Evolutionary conservation across 495 filamentous ascomycete species (phyloP), one percentile per base, ranked within the genome.

Genomic region (Aspergillus ostianus): DNA sequence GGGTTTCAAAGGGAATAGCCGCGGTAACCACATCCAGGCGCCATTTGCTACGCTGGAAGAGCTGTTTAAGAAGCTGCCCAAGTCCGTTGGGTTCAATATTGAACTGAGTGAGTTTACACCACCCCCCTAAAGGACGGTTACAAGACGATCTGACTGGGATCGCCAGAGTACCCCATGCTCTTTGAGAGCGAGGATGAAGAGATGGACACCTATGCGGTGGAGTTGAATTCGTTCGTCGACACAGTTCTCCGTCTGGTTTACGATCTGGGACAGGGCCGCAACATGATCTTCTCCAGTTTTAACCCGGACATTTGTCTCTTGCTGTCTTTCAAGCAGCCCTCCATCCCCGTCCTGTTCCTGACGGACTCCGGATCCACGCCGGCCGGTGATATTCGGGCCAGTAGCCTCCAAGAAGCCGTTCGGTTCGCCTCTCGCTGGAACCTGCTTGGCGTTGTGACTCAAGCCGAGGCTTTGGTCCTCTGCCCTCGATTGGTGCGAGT

Each of bases 121-220:
- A 41, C 44, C 55, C 48, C 26, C 26, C 30, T 13, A 61, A 69
- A 68, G 65, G 67, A 56, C 66, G 65, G 59, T 53, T 70, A 64
- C 58, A 61, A 57, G 66, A 65, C 59, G 61, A 70, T 71, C 69
- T 73, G 66, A 71, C 67, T 47, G 18, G 55, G 61, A 46, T 66
- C 63, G 62, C 64, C 56, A 85, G 82, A 98, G 71, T 99, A 99
- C 71, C 95, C 95, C 20, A 97, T 97, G 92, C 84, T 98, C 51
- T 86, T 90, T 67, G 95, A 99, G 79, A 88, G 82, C 65, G 91
- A 96, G 70, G 90, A 94, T 70, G 88, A 96, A 61, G 92, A 95
- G 63, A 98, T 99, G 95, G 95, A 98, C 69, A 90, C 91, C 9
- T 97, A 94, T 69, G 93, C 91, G 6, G 89, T 99, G 49, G 95